phyloP scores from a whole-genome alignment of 1,139 yeast species.

The Hyphopichia fennica region DNA sequence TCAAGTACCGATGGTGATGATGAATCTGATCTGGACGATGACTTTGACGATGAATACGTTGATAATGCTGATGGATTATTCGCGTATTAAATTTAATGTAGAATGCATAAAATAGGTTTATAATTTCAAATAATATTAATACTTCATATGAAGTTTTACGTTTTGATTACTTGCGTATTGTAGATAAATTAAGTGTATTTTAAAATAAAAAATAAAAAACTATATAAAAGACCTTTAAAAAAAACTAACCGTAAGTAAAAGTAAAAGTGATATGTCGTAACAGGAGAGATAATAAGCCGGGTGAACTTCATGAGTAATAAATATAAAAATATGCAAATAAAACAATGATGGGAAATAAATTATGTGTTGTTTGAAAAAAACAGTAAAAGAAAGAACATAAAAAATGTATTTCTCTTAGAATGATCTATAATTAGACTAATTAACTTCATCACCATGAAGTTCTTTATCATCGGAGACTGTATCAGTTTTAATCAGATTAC shows the following conservation, averaged over 20 bases:
- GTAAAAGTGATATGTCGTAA: background rate
- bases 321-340: background rate
- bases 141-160: too few relatives aligned
- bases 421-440: background rate
- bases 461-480: background rate
- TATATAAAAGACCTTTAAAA: background rate
- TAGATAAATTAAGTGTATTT: background rate
- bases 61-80: constrained; percentile 51
- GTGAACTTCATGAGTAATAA: background rate
- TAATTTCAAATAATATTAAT: background rate
- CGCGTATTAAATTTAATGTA: constrained; percentile 24
- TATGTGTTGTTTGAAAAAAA: too few relatives aligned
- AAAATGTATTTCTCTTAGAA: background rate
- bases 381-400: too few relatives aligned
- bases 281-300: background rate
- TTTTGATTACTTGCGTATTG: background rate
- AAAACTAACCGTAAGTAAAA: background rate
- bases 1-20: constrained; percentile 22
- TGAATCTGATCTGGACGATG: constrained; percentile 22
- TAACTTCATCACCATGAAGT: background rate
- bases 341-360: background rate
- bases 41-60: constrained; percentile 42
- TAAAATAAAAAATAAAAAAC: background rate
- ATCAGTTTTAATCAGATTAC: background rate
- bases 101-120: background rate